Evolutionary conservation across 805 yeast species (phyloP).

Genomic region (Candida endomychidarum): DNA sequence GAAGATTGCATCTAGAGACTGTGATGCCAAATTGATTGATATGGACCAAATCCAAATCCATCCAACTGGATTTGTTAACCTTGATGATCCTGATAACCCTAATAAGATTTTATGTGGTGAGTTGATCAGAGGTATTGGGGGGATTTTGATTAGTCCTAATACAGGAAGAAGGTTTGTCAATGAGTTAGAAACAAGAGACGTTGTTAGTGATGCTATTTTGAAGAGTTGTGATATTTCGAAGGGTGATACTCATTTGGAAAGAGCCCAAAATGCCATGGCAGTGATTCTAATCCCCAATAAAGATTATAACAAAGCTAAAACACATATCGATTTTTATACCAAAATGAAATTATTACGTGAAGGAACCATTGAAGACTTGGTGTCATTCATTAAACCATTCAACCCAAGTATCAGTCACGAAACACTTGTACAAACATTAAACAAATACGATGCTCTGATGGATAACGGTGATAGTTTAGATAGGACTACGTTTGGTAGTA

Average conservation of each 20-base stretch:
- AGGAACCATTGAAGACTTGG: slow-evolving; percentile 23
- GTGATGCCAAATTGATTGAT: slow-evolving; percentile 51
- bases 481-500: slow-evolving; percentile 13
- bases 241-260: no score
- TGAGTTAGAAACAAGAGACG: slow-evolving; percentile 55
- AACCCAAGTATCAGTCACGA: slow-evolving; percentile 16
- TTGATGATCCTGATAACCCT: slow-evolving; percentile 20
- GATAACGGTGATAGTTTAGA: slow-evolving; percentile 31
- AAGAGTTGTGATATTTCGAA: slow-evolving; percentile 21
- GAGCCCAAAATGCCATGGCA: slow-evolving; percentile 18
- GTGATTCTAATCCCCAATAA: slow-evolving; percentile 39
- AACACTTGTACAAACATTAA: slow-evolving; percentile 16
- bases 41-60: slow-evolving; percentile 63
- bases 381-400: slow-evolving; percentile 13
- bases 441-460: slow-evolving; percentile 16
- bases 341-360: slow-evolving; percentile 25
- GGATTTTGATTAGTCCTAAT: slow-evolving; percentile 45
- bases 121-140: slow-evolving; percentile 59
- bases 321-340: slow-evolving; percentile 53
- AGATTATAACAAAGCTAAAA: slow-evolving; percentile 44
- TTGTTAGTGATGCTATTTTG: slow-evolving; percentile 46
- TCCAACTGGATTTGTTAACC: slow-evolving; percentile 59
- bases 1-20: slow-evolving; percentile 38
- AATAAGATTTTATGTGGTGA: slow-evolving; percentile 60
- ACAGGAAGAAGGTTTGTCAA: slow-evolving; percentile 53